Base-by-base conservation (phyloP, 148 eudicot genomes). In the Rhododendron griersonianum region DNA sequence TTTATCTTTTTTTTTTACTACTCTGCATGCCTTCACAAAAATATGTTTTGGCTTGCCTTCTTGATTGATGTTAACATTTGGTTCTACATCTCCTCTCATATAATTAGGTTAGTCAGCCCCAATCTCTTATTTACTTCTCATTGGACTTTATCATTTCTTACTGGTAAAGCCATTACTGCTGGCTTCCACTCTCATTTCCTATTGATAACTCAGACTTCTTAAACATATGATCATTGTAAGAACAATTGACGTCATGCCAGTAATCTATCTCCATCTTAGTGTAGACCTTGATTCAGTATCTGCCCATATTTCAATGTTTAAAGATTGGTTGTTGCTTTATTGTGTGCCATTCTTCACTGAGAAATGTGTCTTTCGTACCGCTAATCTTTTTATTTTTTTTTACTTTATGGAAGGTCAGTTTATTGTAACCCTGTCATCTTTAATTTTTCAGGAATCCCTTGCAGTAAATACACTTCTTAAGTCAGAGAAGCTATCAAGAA, bases 401-500 rank as follows among this genome's bases (percentile, higher is more conserved):
- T 0, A 51, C 15, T 11, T 51, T 11, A 51, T 11, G 82, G 82
- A 28, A 67, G 50, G 25, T 47, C 57, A 30, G 9, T 37, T 69
- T 16, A 48, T 71, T 47, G 18, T 16, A 18, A 67, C 18, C 33
- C 81, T 11, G 74, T 63, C 51, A 78, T 50, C 73, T 11, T 78
- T 59, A 37, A 81, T 47, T 83, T 8, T 21, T 28, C 75, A 89
- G 88, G 88, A 83, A 81, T 47, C 80, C 65, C 14, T 59, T 81
- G 87, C 86, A 71, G 81, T 74, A 84, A 81, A 74, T 65, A 44
- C 85, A 16, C 81, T 83, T 78, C 86, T 89, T 33, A 74, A 79
- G 69, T 82, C 90, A 30, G 89, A 82, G 81, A 93, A 87, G 85
- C 89, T 88, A 63, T 86, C 90, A 19, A 73, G 76, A 65, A 91